Evolutionary conservation across 768 basidiomycete genomes (phyloP).

Genomic region (Suillus placidus): DNA sequence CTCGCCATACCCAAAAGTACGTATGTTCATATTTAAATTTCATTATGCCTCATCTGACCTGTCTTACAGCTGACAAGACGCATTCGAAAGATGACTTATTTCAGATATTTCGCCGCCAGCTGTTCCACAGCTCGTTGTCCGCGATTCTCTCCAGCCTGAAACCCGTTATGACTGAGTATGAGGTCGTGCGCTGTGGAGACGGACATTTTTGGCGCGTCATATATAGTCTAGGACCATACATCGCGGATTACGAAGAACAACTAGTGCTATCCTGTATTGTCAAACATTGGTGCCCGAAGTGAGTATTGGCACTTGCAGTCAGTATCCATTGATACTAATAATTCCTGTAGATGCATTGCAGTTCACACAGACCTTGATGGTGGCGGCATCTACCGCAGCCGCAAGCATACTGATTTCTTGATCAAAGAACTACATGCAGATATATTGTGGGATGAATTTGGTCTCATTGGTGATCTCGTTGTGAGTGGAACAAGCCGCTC

Average conservation of each 20-base stretch:
- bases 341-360: constrained; percentile 26
- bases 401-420: constrained; percentile 24
- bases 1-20: constrained; percentile 12
- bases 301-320: constrained; percentile 6
- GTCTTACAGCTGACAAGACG: background rate
- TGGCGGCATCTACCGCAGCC: constrained; percentile 21
- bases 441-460: constrained; percentile 39
- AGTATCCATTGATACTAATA: constrained; percentile 10
- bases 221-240: constrained; percentile 40
- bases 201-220: constrained; percentile 32
- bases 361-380: constrained; percentile 22
- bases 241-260: constrained; percentile 46
- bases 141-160: constrained; percentile 27
- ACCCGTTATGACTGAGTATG: constrained; percentile 29
- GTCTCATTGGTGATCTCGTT: constrained; percentile 35
- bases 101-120: constrained; percentile 28
- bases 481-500: constrained; percentile 18
- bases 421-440: constrained; percentile 27
- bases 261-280: constrained; percentile 34
- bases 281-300: constrained; percentile 41
- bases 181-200: constrained; percentile 31
- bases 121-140: constrained; percentile 35
- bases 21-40: background rate
- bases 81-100: constrained; percentile 22
- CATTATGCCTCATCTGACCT: fast-evolving